These are phyloP conservation scores for Phytopythium kandeliae DNA, from an alignment of 352 stramenopile species.

Conservation along the genomic window DNA sequence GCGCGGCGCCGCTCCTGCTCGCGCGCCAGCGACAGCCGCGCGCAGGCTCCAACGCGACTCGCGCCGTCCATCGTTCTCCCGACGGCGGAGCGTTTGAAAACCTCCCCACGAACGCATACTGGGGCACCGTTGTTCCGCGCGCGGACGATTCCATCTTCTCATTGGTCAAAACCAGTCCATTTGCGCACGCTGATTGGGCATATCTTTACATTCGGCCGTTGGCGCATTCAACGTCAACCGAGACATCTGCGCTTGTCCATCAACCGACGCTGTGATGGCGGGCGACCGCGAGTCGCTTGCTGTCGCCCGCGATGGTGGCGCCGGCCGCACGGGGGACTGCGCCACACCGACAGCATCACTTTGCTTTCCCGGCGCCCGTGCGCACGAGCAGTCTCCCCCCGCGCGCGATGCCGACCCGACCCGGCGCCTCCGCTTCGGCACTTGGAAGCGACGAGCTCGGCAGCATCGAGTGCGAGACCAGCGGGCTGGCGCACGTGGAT, in stretches of 20 bases:
- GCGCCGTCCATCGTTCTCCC: conserved; percentile 17
- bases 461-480: conserved; percentile 1
- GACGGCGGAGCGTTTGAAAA: neutral
- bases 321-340: too few species aligned
- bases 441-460: neutral
- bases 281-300: conserved; percentile 1
- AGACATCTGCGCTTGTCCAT: neutral
- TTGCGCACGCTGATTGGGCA: conserved; percentile 2
- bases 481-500: neutral
- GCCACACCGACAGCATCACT: neutral
- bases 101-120: neutral
- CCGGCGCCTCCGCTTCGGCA: neutral
- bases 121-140: neutral
- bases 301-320: neutral
- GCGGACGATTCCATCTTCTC: neutral
- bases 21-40: conserved; percentile 25
- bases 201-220: conserved; percentile 8
- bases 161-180: neutral
- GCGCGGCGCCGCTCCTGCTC: conserved; percentile 70
- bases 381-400: neutral
- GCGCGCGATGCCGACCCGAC: neutral
- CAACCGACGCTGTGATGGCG: conserved; percentile 4
- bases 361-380: neutral
- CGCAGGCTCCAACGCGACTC: conserved; percentile 29
- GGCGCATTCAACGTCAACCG: neutral